These are phyloP conservation scores for Babesia bigemina DNA, from an alignment of 169 alveolate genomes.

Conservation along the genomic window DNA sequence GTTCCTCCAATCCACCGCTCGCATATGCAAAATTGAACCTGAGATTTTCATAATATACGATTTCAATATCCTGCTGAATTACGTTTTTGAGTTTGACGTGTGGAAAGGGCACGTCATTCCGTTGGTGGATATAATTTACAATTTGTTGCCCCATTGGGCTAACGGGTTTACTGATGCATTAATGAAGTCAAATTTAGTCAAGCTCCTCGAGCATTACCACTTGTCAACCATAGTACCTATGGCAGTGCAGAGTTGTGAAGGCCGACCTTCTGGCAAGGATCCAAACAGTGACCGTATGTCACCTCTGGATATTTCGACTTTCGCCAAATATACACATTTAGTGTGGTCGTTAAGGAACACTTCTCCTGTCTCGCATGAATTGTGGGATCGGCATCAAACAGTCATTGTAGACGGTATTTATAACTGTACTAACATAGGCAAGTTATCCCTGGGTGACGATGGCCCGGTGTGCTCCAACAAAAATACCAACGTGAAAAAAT, in stretches of 20 bases:
- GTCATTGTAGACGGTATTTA: background rate
- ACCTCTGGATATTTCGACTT: background rate
- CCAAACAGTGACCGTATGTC: background rate
- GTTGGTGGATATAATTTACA: constrained; percentile 21
- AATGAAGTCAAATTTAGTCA: background rate
- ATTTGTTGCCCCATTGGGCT: background rate
- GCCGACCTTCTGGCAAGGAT: background rate
- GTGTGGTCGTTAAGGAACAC: background rate
- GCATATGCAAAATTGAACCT: background rate
- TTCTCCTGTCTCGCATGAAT: background rate
- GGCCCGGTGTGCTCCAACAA: too few species aligned
- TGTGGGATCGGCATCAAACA: background rate
- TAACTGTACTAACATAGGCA: background rate
- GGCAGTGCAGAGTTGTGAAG: background rate
- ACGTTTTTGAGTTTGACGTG: background rate
- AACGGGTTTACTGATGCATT: background rate
- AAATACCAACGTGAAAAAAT: background rate
- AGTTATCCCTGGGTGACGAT: too few species aligned
- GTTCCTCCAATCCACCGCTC: background rate
- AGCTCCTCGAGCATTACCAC: constrained; percentile 1
- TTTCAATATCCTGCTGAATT: background rate
- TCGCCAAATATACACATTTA: constrained; percentile 12
- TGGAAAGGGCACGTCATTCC: constrained; percentile 14
- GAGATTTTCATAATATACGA: constrained; percentile 2
- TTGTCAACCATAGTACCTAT: background rate